phyloP scores from a whole-genome alignment of 805 yeast genomes.

The Starmerella apis region DNA sequence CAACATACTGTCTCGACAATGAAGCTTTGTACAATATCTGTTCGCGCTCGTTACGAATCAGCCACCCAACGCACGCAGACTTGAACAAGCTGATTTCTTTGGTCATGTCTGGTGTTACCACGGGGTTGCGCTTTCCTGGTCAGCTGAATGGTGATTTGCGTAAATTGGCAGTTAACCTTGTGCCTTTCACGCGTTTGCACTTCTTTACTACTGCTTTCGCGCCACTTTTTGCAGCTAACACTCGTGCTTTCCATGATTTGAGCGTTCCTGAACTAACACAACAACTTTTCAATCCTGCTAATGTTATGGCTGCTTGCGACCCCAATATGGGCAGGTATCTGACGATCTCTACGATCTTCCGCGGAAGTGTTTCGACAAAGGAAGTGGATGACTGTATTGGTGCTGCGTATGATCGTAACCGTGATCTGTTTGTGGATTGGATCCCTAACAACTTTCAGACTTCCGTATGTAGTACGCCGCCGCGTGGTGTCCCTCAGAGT shows the following conservation, averaged over 20 bases:
- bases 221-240: slow-evolving; percentile 72
- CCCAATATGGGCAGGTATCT: slow-evolving; percentile 87
- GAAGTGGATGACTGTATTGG: slow-evolving; percentile 93
- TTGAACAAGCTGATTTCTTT: slow-evolving; percentile 76
- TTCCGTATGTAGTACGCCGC: slow-evolving; percentile 87
- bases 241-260: slow-evolving; percentile 74
- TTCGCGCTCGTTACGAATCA: slow-evolving; percentile 69
- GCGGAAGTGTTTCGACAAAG: slow-evolving; percentile 87
- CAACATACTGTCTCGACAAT: slow-evolving; percentile 90
- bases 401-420: slow-evolving; percentile 73
- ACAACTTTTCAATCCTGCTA: slow-evolving; percentile 85
- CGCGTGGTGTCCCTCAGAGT: slow-evolving; percentile 73
- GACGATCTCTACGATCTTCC: slow-evolving; percentile 87
- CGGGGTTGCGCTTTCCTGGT: slow-evolving; percentile 90
- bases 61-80: slow-evolving; percentile 68
- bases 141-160: slow-evolving; percentile 88
- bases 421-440: slow-evolving; percentile 86
- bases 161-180: slow-evolving; percentile 86
- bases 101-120: slow-evolving; percentile 94
- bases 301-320: slow-evolving; percentile 94
- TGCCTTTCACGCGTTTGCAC: slow-evolving; percentile 93
- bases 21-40: slow-evolving; percentile 89
- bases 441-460: slow-evolving; percentile 94
- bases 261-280: slow-evolving; percentile 89
- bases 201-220: slow-evolving; percentile 95